These are phyloP conservation scores for Truncatella angustata DNA, from an alignment of 2,329 filamentous ascomycete species.

Conservation along the genomic window DNA sequence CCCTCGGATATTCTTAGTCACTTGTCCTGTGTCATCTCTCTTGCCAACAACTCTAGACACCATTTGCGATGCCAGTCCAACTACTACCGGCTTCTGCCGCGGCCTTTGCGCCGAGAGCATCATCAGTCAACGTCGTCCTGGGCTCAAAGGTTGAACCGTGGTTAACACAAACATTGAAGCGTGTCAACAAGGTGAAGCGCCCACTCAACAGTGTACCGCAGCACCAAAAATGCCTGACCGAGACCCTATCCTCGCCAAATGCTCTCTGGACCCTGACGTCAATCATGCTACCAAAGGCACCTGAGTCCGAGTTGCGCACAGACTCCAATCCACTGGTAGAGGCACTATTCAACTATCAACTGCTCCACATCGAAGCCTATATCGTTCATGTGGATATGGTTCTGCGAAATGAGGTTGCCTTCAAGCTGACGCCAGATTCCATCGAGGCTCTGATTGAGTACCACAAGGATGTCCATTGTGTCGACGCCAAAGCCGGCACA, in stretches of 20 bases:
- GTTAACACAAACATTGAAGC: conserved; percentile 94
- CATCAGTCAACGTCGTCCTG: conserved; percentile 91
- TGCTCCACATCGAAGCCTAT: conserved; percentile 93
- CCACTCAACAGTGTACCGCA: conserved; percentile 96
- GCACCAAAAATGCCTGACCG: conserved; percentile 91
- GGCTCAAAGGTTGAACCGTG: conserved; percentile 91
- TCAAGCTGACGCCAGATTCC: conserved; percentile 92
- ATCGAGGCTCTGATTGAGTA: conserved; percentile 93
- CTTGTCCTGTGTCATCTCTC: conserved; percentile 16
- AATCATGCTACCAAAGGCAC: conserved; percentile 86
- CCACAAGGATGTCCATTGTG: conserved; percentile 92
- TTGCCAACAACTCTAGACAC: conserved; percentile 6
- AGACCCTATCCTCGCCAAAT: conserved; percentile 83
- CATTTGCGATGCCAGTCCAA: conserved; percentile 77
- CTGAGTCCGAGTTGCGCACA: conserved; percentile 78
- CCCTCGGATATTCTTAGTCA: conserved; percentile 25
- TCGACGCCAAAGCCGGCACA: conserved; percentile 83
- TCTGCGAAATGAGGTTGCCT: conserved; percentile 92
- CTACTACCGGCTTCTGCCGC: conserved; percentile 92
- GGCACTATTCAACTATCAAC: conserved; percentile 87
- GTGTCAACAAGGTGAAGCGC: conserved; percentile 94
- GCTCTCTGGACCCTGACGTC: conserved; percentile 95
- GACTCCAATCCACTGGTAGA: conserved; percentile 82
- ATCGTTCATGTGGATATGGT: conserved; percentile 99
- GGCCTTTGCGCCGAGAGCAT: conserved; percentile 87